Evolutionary conservation across 2,329 filamentous ascomycete species (phyloP).

Genomic region (Drechslerella coelobrocha): DNA sequence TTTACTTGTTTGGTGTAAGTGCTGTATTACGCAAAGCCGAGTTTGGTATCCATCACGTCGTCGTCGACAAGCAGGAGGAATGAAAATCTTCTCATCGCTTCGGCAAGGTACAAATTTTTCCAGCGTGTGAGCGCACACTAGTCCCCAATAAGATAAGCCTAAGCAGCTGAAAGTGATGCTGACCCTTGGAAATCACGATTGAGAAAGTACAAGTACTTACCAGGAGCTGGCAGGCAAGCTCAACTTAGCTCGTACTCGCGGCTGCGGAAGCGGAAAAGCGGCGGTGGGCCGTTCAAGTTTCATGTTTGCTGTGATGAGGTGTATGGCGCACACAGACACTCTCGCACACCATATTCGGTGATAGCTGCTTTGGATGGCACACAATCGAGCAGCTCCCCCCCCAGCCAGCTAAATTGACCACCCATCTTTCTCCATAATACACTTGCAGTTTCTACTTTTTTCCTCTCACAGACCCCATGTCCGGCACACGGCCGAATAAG

Average conservation of each 20-base stretch:
- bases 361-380: conserved; percentile 7
- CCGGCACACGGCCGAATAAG: too few species aligned
- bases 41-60: conserved; percentile 37
- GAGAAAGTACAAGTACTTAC: conserved; percentile 24
- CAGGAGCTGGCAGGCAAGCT: not conserved
- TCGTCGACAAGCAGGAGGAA: conserved; percentile 29
- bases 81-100: conserved; percentile 51
- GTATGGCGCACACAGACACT: conserved; percentile 18
- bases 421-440: too few species aligned
- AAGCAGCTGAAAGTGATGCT: conserved; percentile 34
- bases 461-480: too few species aligned
- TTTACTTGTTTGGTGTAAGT: conserved; percentile 45
- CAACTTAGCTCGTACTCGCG: conserved; percentile 33
- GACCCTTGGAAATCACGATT: conserved; percentile 35
- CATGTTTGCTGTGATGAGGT: conserved; percentile 46
- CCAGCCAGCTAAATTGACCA: too few species aligned
- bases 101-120: conserved; percentile 49
- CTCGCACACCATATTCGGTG: not conserved
- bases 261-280: conserved; percentile 51
- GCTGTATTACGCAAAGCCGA: conserved; percentile 41
- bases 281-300: conserved; percentile 50
- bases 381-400: not conserved
- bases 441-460: too few species aligned
- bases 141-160: conserved; percentile 38
- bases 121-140: conserved; percentile 25